phyloP scores from a whole-genome alignment of 2,329 filamentous ascomycete species.

The Amylocarpus encephaloides region DNA sequence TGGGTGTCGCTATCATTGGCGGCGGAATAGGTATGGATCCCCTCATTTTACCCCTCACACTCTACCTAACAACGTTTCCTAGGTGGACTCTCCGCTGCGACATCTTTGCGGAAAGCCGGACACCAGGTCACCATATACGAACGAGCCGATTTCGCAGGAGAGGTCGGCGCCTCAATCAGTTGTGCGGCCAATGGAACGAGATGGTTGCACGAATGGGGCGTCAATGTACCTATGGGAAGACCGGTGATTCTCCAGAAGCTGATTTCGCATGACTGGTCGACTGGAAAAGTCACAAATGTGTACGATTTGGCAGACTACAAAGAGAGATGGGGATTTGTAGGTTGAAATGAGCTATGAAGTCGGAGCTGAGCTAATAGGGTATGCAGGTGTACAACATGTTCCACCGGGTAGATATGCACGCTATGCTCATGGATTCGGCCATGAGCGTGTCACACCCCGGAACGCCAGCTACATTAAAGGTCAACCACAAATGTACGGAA shows the following conservation, averaged over 20 bases:
- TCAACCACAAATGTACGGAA: slow-evolving; percentile 39
- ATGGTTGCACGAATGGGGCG: slow-evolving; percentile 63
- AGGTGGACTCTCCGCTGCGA: slow-evolving; percentile 45
- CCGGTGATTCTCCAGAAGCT: slow-evolving; percentile 59
- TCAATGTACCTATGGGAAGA: slow-evolving; percentile 57
- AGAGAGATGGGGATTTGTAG: slow-evolving; percentile 53
- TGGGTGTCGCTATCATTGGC: slow-evolving; percentile 19
- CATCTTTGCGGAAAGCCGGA: slow-evolving; percentile 46
- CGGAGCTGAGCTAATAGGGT: slow-evolving; percentile 21
- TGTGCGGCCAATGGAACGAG: slow-evolving; percentile 65
- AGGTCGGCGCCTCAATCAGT: slow-evolving; percentile 61
- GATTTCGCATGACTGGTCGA: slow-evolving; percentile 66
- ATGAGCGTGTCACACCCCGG: slow-evolving; percentile 49
- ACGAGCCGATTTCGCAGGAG: slow-evolving; percentile 57
- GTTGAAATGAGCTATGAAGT: neutral
- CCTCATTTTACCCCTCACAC: neutral
- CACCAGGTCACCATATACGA: slow-evolving; percentile 59
- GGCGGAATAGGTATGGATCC: slow-evolving; percentile 17
- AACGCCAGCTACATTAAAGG: slow-evolving; percentile 43
- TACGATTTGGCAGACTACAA: slow-evolving; percentile 61
- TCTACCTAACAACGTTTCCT: neutral
- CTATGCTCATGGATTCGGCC: slow-evolving; percentile 57
- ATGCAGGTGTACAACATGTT: slow-evolving; percentile 56
- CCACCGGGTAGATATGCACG: slow-evolving; percentile 62
- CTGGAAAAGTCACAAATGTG: slow-evolving; percentile 57